phyloP scores from a whole-genome alignment of 352 stramenopile species.

The Phytopythium litorale region DNA sequence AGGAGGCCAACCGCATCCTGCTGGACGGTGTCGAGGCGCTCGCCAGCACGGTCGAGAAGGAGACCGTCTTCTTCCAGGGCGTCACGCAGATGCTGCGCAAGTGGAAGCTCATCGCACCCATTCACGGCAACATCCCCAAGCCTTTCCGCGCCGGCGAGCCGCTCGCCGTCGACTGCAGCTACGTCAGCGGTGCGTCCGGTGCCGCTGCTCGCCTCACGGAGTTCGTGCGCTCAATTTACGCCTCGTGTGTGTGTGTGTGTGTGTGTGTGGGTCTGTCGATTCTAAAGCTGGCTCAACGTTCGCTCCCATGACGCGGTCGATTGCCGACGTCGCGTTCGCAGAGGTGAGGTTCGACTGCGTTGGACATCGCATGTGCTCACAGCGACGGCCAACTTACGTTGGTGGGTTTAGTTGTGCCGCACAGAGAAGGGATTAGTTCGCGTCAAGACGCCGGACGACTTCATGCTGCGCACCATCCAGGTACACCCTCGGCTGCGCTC shows the following conservation, averaged over 20 bases:
- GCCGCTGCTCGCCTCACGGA: not conserved
- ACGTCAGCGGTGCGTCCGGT: constrained; percentile 49
- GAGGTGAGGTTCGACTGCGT: constrained; percentile 37
- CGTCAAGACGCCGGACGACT: constrained; percentile 75
- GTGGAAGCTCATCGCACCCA: constrained; percentile 85
- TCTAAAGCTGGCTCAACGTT: constrained; percentile 70
- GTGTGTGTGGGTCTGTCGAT: not conserved
- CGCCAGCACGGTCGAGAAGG: constrained; percentile 67
- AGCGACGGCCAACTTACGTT: not conserved
- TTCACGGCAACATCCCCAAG: constrained; percentile 86
- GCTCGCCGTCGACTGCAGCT: constrained; percentile 84
- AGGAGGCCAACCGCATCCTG: constrained; percentile 73
- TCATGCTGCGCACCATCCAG: constrained; percentile 71
- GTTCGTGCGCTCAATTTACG: not conserved
- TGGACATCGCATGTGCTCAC: not conserved
- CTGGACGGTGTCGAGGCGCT: constrained; percentile 66
- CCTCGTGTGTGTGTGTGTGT: not conserved
- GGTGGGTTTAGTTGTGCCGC: constrained; percentile 51
- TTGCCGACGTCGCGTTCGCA: constrained; percentile 75
- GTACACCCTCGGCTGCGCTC: constrained; percentile 14
- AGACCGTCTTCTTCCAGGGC: constrained; percentile 83
- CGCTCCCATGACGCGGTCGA: constrained; percentile 59
- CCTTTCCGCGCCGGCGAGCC: constrained; percentile 80
- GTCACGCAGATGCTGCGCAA: constrained; percentile 75
- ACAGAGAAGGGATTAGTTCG: constrained; percentile 78